Conservation (phyloP, 345 rosid genomes). For the Streptanthus diversifolius region DNA sequence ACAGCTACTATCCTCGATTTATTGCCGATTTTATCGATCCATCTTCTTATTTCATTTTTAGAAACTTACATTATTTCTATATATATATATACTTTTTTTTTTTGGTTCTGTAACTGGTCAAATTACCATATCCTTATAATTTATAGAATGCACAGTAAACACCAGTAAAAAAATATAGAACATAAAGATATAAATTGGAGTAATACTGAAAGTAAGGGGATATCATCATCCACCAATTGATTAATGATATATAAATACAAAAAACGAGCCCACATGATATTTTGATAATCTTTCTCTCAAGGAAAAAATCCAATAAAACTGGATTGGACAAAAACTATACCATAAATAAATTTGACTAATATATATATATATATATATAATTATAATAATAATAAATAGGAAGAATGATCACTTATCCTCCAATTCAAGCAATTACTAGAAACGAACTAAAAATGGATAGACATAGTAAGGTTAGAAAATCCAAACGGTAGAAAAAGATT, state of each 20-base stretch:
- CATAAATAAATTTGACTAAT: neutral
- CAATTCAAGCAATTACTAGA: conserved; percentile 7
- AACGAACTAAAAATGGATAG: neutral
- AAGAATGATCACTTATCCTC: conserved; percentile 14
- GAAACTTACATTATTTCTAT: neutral
- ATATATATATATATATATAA: no score
- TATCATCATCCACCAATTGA: neutral
- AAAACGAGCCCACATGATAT: neutral
- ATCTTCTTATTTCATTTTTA: neutral
- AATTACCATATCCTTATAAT: neutral
- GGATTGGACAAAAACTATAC: neutral
- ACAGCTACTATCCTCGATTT: conserved; percentile 11
- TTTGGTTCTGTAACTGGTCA: neutral
- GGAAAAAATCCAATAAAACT: neutral
- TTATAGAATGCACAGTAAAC: neutral
- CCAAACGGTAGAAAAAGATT: conserved; percentile 21
- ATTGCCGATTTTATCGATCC: conserved; percentile 2
- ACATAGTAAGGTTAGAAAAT: conserved; percentile 13
- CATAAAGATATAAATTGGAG: neutral
- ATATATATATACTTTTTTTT: no score
- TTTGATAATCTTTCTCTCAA: neutral
- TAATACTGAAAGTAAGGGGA: neutral
- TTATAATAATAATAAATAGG: neutral
- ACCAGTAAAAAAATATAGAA: neutral
- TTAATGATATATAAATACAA: neutral